Evolutionary conservation across 2,329 filamentous ascomycete species (phyloP).

Genomic region (Triangularia setosa): DNA sequence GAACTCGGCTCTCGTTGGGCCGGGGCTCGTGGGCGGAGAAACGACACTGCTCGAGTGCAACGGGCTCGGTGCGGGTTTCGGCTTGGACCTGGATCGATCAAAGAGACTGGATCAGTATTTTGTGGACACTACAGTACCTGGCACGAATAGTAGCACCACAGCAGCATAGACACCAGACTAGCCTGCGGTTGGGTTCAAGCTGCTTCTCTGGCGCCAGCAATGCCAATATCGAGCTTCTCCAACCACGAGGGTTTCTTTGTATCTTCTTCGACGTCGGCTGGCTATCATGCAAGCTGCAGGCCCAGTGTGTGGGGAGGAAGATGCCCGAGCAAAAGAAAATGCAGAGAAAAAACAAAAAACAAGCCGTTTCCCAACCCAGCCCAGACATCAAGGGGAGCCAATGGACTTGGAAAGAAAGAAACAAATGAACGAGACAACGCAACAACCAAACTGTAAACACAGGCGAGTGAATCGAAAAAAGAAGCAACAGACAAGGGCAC

Average conservation of each 20-base stretch:
- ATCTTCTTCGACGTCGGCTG: background rate
- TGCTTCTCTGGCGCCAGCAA: constrained; percentile 3
- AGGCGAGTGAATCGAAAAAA: background rate
- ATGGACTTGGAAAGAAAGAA: background rate
- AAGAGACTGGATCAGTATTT: constrained; percentile 30
- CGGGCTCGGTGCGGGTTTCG: constrained; percentile 48
- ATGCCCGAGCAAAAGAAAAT: background rate
- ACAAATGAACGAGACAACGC: background rate
- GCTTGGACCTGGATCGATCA: constrained; percentile 41
- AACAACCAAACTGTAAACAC: background rate
- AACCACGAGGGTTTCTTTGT: constrained; percentile 1
- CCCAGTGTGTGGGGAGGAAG: background rate
- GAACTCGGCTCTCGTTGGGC: constrained; percentile 37
- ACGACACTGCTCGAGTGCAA: constrained; percentile 42
- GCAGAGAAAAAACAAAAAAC: background rate
- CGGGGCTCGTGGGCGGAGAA: constrained; percentile 42
- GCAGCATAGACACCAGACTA: constrained; percentile 24
- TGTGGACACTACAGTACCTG: constrained; percentile 31
- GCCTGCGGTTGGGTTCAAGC: constrained; percentile 9
- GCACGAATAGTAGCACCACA: constrained; percentile 30
- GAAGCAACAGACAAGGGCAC: background rate
- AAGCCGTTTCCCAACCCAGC: background rate
- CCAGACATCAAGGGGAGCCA: constrained; percentile 5
- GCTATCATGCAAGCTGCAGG: background rate
- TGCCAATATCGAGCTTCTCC: constrained; percentile 9